Conservation (phyloP, 345 rosid species). For the Euclidium syriacum region DNA sequence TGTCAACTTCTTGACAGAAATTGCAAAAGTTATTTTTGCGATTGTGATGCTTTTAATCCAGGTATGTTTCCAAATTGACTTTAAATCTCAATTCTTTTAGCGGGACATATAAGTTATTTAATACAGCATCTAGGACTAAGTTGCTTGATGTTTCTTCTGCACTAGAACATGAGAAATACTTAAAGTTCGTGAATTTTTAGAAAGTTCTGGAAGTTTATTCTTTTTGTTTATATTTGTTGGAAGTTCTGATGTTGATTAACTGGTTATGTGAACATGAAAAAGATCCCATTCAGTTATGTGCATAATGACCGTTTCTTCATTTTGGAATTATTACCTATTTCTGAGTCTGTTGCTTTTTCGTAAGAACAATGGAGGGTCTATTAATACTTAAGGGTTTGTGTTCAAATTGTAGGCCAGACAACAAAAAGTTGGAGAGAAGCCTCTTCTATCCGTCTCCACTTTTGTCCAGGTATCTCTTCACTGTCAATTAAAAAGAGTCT, state of each 20-base stretch:
- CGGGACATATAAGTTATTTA: neutral
- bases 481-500: neutral
- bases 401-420: constrained; percentile 57
- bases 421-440: constrained; percentile 92
- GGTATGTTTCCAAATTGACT: constrained; percentile 35
- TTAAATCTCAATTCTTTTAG: neutral
- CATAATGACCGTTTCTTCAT: neutral
- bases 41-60: constrained; percentile 63
- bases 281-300: neutral
- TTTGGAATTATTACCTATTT: neutral
- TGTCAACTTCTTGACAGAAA: constrained; percentile 77
- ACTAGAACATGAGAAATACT: neutral
- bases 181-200: constrained; percentile 1
- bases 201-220: neutral
- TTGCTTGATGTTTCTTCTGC: neutral
- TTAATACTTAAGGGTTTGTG: constrained; percentile 4
- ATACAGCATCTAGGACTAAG: neutral
- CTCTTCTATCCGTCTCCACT: constrained; percentile 76
- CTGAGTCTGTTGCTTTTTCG: neutral
- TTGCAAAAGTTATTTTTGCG: constrained; percentile 63
- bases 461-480: constrained; percentile 59
- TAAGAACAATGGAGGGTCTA: neutral
- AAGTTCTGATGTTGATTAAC: constrained; percentile 2
- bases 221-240: neutral
- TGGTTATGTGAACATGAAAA: neutral